Percentiles rank a stretch among this genome's conserved stretches.
These are phyloP conservation scores for Sordariomycetes sp. DNA, from an alignment of 2,329 filamentous ascomycete genomes.

Conservation along the genomic window DNA sequence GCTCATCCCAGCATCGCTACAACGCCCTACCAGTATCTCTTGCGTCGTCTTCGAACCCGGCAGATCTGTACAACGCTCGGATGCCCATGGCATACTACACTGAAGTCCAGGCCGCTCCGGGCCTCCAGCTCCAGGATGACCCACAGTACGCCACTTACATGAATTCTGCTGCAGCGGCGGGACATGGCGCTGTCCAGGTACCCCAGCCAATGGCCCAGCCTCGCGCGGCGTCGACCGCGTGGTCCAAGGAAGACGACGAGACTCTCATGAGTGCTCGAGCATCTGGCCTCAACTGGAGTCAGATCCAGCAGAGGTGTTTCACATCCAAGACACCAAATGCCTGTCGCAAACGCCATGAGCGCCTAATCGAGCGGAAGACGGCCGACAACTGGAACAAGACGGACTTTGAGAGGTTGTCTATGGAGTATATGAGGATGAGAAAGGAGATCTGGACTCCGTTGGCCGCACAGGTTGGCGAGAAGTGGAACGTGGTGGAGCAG, in stretches of 20 bases:
- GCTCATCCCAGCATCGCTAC: constrained; percentile 11
- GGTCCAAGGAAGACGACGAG: constrained; percentile 64
- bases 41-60: constrained; percentile 20
- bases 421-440: constrained; percentile 66
- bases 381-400: constrained; percentile 68
- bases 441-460: constrained; percentile 72
- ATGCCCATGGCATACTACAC: constrained; percentile 26
- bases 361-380: constrained; percentile 63
- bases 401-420: constrained; percentile 61
- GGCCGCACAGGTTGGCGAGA: constrained; percentile 65
- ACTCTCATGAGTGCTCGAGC: constrained; percentile 58
- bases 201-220: constrained; percentile 22
- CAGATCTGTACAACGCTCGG: constrained; percentile 27
- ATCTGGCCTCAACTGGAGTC: constrained; percentile 69
- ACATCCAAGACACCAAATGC: constrained; percentile 69
- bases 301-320: constrained; percentile 67
- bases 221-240: constrained; percentile 50
- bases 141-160: constrained; percentile 4
- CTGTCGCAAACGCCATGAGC: constrained; percentile 79
- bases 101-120: constrained; percentile 13
- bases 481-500: constrained; percentile 57
- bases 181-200: constrained; percentile 21
- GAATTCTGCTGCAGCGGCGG: constrained; percentile 5
- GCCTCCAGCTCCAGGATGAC: constrained; percentile 14
- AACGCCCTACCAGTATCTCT: constrained; percentile 25